phyloP scores from a whole-genome alignment of 371 early-diverging fungal species.

The Syncephalastrum sp. region DNA sequence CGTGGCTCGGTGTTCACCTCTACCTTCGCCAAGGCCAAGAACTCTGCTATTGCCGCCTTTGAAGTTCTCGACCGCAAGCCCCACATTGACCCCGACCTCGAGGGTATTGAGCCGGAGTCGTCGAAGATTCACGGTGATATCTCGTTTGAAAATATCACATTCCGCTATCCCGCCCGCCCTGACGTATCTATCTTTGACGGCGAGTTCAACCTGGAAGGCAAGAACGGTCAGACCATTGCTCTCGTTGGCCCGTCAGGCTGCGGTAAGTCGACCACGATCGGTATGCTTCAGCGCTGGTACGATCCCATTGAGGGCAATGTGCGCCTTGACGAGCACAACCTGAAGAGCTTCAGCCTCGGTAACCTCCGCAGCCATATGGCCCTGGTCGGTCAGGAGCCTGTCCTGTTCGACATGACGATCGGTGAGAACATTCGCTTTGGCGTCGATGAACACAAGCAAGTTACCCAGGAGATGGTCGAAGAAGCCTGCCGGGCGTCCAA shows the following conservation, averaged over 20 bases:
- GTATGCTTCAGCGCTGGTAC: slow-evolving; percentile 86
- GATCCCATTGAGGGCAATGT: slow-evolving; percentile 68
- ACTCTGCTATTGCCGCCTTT: slow-evolving; percentile 78
- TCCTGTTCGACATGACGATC: slow-evolving; percentile 77
- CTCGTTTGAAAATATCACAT: slow-evolving; percentile 60
- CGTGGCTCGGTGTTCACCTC: slow-evolving; percentile 57
- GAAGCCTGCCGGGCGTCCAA: slow-evolving; percentile 67
- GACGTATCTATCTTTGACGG: slow-evolving; percentile 77
- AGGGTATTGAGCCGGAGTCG: slow-evolving; percentile 50
- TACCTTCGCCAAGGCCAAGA: slow-evolving; percentile 74
- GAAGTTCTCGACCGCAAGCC: slow-evolving; percentile 74
- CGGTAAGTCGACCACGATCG: slow-evolving; percentile 85
- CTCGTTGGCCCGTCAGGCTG: slow-evolving; percentile 87
- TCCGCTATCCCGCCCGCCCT: slow-evolving; percentile 85
- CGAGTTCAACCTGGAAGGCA: slow-evolving; percentile 66
- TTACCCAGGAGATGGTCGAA: slow-evolving; percentile 60
- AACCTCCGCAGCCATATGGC: slow-evolving; percentile 74
- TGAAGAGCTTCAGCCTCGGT: slow-evolving; percentile 57
- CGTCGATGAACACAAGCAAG: slow-evolving; percentile 41
- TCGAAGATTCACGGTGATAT: slow-evolving; percentile 53
- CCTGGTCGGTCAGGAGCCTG: slow-evolving; percentile 88
- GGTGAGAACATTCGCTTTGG: slow-evolving; percentile 80
- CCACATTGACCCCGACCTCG: slow-evolving; percentile 66
- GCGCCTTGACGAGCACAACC: slow-evolving; percentile 65
- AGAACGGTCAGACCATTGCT: slow-evolving; percentile 81